phyloP scores from a whole-genome alignment of 2,329 filamentous ascomycete genomes.

The Fusarium kyushuense region DNA sequence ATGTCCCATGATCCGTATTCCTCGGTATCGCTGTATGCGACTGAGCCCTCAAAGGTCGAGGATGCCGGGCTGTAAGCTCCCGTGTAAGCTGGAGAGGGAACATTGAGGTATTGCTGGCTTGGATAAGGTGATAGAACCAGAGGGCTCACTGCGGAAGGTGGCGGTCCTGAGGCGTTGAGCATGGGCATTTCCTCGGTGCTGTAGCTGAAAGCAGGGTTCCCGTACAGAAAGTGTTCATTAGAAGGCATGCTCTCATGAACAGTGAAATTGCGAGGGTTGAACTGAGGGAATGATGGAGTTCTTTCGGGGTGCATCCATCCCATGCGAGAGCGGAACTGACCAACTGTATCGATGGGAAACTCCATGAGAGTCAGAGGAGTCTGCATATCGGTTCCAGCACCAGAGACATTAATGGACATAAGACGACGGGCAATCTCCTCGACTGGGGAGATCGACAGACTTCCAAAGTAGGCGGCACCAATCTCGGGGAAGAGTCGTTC shows the following conservation, averaged over 20 bases:
- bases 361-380: slow-evolving; percentile 77
- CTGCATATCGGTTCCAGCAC: slow-evolving; percentile 68
- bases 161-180: slow-evolving; percentile 59
- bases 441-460: slow-evolving; percentile 81
- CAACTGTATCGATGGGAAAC: slow-evolving; percentile 76
- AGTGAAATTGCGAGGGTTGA: slow-evolving; percentile 67
- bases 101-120: slow-evolving; percentile 69
- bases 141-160: slow-evolving; percentile 64
- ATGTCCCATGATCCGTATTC: slow-evolving; percentile 66
- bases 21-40: slow-evolving; percentile 72
- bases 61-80: slow-evolving; percentile 72
- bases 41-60: slow-evolving; percentile 72
- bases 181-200: slow-evolving; percentile 72
- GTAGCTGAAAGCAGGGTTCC: slow-evolving; percentile 71
- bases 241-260: slow-evolving; percentile 60
- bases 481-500: slow-evolving; percentile 94
- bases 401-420: slow-evolving; percentile 73
- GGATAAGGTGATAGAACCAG: slow-evolving; percentile 67
- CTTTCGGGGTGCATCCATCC: slow-evolving; percentile 72
- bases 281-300: slow-evolving; percentile 71
- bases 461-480: slow-evolving; percentile 87
- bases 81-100: slow-evolving; percentile 71
- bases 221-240: slow-evolving; percentile 63
- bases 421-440: slow-evolving; percentile 87
- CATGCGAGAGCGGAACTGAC: slow-evolving; percentile 76